Evolutionary conservation across 441 rosid species (phyloP).

Genomic region (Brassica balearica): DNA sequence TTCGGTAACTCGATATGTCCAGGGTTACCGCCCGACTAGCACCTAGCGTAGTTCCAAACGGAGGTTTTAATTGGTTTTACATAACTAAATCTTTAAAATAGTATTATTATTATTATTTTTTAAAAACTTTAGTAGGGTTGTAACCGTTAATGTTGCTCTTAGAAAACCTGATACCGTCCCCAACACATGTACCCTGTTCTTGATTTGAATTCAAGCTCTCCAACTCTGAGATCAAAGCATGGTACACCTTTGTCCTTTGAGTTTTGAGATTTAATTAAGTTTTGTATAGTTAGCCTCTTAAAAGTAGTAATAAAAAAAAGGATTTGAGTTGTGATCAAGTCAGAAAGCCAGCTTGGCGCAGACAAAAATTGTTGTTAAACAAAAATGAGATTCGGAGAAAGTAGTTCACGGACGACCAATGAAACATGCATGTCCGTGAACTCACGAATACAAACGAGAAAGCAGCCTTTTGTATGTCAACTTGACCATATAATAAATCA

Average conservation of each 20-base stretch:
- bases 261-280: background rate
- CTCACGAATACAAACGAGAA: conserved; percentile 35
- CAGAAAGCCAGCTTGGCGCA: conserved; percentile 31
- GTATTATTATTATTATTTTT: no score
- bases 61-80: no score
- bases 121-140: no score
- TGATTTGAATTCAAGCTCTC: background rate
- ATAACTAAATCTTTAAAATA: no score
- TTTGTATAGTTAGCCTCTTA: background rate
- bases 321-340: conserved; percentile 10
- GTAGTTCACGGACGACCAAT: conserved; percentile 40
- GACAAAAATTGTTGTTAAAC: conserved; percentile 29
- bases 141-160: no score
- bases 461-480: conserved; percentile 23
- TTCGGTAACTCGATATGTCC: no score
- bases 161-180: background rate
- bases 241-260: background rate
- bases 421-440: conserved; percentile 39
- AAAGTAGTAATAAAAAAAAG: background rate
- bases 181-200: background rate
- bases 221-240: background rate
- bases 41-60: no score
- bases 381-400: conserved; percentile 26
- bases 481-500: conserved; percentile 8
- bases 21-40: no score